Evolutionary conservation across 2,329 filamentous ascomycete species (phyloP).

Genomic region (Ophiognomonia clavigignenti-juglandacearum): DNA sequence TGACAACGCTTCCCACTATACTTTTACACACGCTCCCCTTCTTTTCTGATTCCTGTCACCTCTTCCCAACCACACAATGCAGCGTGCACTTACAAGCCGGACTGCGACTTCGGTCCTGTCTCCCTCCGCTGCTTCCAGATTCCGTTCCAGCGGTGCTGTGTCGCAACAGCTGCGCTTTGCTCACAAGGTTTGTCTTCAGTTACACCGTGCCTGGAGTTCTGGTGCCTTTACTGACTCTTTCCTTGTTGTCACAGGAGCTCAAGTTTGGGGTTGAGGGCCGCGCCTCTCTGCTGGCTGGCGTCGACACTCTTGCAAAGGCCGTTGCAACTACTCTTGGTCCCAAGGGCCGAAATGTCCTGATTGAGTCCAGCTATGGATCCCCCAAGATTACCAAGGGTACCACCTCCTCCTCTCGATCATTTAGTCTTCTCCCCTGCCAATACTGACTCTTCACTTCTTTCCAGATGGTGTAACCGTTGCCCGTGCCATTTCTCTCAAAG

Average conservation of each 20-base stretch:
- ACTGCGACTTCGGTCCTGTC: slow-evolving; percentile 76
- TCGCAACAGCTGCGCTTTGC: slow-evolving; percentile 92
- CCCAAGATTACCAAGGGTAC: slow-evolving; percentile 99
- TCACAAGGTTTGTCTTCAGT: slow-evolving; percentile 71
- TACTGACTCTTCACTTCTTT: slow-evolving; percentile 4
- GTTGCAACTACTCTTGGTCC: slow-evolving; percentile 94
- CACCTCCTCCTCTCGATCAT: too few relatives aligned
- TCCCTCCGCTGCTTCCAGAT: slow-evolving; percentile 57
- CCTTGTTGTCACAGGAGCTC: slow-evolving; percentile 65
- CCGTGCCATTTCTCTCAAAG: slow-evolving; percentile 86
- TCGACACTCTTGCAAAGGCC: slow-evolving; percentile 93
- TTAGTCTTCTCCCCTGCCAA: slow-evolving; percentile 20
- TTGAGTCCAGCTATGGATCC: slow-evolving; percentile 96
- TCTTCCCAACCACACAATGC: slow-evolving; percentile 63
- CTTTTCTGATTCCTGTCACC: slow-evolving; percentile 22
- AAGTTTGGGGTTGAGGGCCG: slow-evolving; percentile 97
- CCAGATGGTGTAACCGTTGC: slow-evolving; percentile 84
- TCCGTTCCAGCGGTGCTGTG: slow-evolving; percentile 60
- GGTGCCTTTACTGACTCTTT: too few relatives aligned
- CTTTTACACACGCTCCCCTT: slow-evolving; percentile 20
- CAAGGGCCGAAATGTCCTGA: slow-evolving; percentile 97
- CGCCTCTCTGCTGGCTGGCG: slow-evolving; percentile 83
- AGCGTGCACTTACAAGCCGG: slow-evolving; percentile 84
- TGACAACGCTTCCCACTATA: slow-evolving; percentile 24
- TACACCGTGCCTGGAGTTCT: background rate